These are phyloP conservation scores for Boletales sp. DNA, from an alignment of 768 basidiomycete genomes.

Conservation along the genomic window DNA sequence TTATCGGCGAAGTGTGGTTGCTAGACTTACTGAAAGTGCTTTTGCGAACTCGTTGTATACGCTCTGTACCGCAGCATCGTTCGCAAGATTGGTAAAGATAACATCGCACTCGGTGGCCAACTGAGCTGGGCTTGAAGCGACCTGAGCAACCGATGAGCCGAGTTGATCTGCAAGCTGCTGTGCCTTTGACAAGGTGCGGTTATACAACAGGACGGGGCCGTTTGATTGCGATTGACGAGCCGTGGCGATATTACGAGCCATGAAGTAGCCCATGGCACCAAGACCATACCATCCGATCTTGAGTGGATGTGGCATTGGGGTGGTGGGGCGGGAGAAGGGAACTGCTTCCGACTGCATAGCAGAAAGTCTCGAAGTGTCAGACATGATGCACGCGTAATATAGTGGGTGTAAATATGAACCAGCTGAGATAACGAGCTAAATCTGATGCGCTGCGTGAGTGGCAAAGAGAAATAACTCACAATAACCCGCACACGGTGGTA, in stretches of 20 bases:
- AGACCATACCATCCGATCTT: slow-evolving; percentile 47
- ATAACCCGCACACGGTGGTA: neutral
- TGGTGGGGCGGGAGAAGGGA: slow-evolving; percentile 59
- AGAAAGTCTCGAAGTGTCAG: slow-evolving; percentile 3
- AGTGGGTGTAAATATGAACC: neutral
- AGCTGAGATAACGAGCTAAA: neutral
- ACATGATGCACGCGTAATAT: neutral
- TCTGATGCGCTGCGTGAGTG: neutral
- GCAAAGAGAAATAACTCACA: neutral
- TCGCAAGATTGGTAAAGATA: slow-evolving; percentile 69
- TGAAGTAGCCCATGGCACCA: slow-evolving; percentile 69
- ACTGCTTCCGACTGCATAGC: slow-evolving; percentile 17
- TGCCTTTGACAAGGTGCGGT: slow-evolving; percentile 62
- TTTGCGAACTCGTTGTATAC: slow-evolving; percentile 60
- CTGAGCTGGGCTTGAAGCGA: slow-evolving; percentile 56
- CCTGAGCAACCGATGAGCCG: slow-evolving; percentile 47
- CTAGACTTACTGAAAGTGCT: slow-evolving; percentile 48
- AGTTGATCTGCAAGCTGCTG: slow-evolving; percentile 55
- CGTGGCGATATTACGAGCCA: slow-evolving; percentile 78
- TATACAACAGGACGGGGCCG: slow-evolving; percentile 68
- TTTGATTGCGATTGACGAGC: slow-evolving; percentile 37
- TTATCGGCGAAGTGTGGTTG: neutral
- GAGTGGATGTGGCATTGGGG: slow-evolving; percentile 39
- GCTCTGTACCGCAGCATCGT: slow-evolving; percentile 64
- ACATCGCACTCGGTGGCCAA: slow-evolving; percentile 68